Conservation (phyloP, 257 asterid species). For the Fraxinus quadrangulata region DNA sequence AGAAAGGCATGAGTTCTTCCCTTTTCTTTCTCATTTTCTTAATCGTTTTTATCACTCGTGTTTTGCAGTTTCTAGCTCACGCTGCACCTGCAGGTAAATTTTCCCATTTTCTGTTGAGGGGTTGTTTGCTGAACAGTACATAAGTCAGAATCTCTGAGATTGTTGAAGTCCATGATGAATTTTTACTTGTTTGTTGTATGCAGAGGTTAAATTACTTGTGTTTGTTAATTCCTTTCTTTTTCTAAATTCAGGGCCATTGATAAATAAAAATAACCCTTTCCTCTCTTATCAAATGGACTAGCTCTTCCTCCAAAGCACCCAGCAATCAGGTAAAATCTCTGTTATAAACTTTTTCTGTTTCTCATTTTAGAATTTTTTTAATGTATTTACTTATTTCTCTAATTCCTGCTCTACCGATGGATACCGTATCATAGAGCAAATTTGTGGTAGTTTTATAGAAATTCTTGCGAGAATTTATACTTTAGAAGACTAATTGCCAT, state of each 20-base stretch:
- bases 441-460: constrained; percentile 13
- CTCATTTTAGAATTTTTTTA: constrained; percentile 9
- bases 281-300: constrained; percentile 85
- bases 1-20: constrained; percentile 48
- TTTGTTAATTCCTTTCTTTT: background rate
- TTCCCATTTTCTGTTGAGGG: background rate
- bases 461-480: background rate
- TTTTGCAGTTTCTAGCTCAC: constrained; percentile 57
- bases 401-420: background rate
- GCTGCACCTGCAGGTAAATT: constrained; percentile 90
- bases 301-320: constrained; percentile 70
- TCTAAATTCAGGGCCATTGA: constrained; percentile 67
- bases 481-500: background rate
- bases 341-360: background rate
- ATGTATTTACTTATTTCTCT: background rate
- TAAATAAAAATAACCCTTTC: constrained; percentile 77
- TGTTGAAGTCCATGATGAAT: constrained; percentile 12
- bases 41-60: constrained; percentile 40
- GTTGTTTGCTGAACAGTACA: background rate
- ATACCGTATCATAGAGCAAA: background rate
- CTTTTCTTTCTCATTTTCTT: constrained; percentile 44
- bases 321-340: constrained; percentile 61
- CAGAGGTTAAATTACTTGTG: background rate
- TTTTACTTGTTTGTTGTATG: constrained; percentile 12
- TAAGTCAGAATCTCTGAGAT: constrained; percentile 1